Evolutionary conservation across 2,329 filamentous ascomycete genomes (phyloP), one percentile per base, ranked within the genome.

Genomic region (Fusarium euwallaceae): DNA sequence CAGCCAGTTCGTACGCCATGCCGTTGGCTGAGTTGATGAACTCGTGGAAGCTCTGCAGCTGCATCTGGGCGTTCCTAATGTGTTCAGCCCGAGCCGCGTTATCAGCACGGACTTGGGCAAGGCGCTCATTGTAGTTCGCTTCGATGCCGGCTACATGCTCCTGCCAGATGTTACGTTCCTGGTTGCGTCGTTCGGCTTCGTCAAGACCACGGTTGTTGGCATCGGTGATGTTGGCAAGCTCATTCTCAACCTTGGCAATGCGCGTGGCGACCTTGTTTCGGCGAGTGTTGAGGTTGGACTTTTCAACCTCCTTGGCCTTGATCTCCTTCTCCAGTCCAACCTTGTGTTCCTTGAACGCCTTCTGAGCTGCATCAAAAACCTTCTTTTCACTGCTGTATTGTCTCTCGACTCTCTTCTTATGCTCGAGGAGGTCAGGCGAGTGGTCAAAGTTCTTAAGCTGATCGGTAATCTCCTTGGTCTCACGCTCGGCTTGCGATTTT

Each of bases 221-320:
- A 76, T 92, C 90, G 27, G 88, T 87, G 76, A 95, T 91, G 76
- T 91, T 91, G 66, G 91, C 90, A 75, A 93, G 88, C 81, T 95
- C 93, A 74, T 90, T 91, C 74, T 93, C 91, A 27, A 94, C 90
- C 84, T 94, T 94, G 79, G 88, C 87, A 76, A 94, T 92, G 61
- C 93, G 91, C 29, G 89, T 87, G 65, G 90, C 89, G 48, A 94
- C 91, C 83, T 93, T 93, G 84, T 94, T 94, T 60, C 90, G 89
- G 81, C 94, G 94, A 66, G 90, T 89, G 78, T 92, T 88, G 34
- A 92, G 85, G 72, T 88, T 87, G 22, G 86, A 84, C 77, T 92
- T 88, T 67, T 95, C 93, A 56, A 90, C 88, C 76, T 91, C 89
- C 62, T 93, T 87, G 32, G 86, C 85, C 77, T 91, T 89, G 71